Base-by-base conservation (phyloP, 805 yeast genomes). In the Wickerhamomyces bisporus region DNA sequence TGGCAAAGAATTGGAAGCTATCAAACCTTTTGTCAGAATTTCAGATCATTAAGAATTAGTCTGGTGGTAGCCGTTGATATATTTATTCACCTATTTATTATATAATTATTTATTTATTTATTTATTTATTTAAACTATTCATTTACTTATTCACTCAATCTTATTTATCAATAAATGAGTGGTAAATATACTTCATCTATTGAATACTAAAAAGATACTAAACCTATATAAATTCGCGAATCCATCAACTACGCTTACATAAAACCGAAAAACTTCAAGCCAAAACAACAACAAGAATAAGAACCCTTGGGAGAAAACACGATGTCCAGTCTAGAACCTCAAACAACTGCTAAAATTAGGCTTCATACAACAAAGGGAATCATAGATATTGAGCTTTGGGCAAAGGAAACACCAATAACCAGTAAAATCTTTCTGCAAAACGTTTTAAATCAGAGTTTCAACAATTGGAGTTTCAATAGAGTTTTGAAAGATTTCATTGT, bases 361-460 rank as follows among this genome's bases (percentile, higher is more conserved):
- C 43, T 84, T 3, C 47, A 56, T 14, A 81, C 91, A 0, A 61
- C 73, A 3, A 77, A 75, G 39, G 91, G 91, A 0, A 58, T 64
- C 3, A 57, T 83, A 0, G 75, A 69, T 19, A 56, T 82, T 1
- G 88, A 78, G 40, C 54, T 83, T 6, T 84, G 82, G 79, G 85
- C 88, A 11, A 75, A 75, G 47, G 86, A 84, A 52, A 57, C 73
- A 3, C 87, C 88, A 0, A 43, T 45, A 0, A 67, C 77, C 1
- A 51, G 71, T 23, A 50, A 67, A 26, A 49, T 52, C 27, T 81
- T 83, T 47, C 51, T 83, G n/a, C 63, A 65, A 35, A 64, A 62
- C 26, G 73, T 82, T 45, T 30, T 66, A 13, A 59, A 70, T 40
- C 68, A 70, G 9, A 50, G 48, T 28, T 78, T 67, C 49, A 56